Evolutionary conservation across 208 protist genomes (phyloP), one percentile per base, ranked within the genome.

Genomic region (Vickermania ingenoplastis): DNA sequence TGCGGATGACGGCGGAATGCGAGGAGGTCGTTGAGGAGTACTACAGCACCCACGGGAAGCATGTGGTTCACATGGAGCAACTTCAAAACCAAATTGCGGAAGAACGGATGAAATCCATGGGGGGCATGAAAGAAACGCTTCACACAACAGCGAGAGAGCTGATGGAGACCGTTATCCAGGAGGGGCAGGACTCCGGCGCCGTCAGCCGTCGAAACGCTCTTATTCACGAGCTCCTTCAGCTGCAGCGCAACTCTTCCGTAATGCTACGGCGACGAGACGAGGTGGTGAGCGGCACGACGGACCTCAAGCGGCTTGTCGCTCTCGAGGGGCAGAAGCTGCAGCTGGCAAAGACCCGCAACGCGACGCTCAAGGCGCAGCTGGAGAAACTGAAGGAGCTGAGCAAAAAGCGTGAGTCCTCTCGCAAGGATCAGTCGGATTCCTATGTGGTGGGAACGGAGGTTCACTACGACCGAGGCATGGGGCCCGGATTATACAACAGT

Each of bases 321-420:
- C 57, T 90, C 1, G 83, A 90, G 62, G 56, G 61, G 31, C 71
- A 79, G 31, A 77, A 76, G 57, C 69, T 81, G 5, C 22, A 57
- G n/a, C 31, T 86, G 21, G 77, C 69, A 27, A 57, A 72, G 54
- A 7, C 27, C n/a, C 72, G 70, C 3, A 76, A 86, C 48, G 64
- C 61, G 4, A 51, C 66, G 4, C 71, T 90, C 48, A 66, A 61
- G 11, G 48, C 59, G 11, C 68, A 74, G 14, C 53, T 86, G 7
- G 52, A 63, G 5, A 36, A 53, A 1, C 53, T 86, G 17, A 71
- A 66, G 23, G 70, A 59, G 67, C 62, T 7, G 31, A 56, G 31
- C 50, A 65, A 17, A 23, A 45, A 0, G 56, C 59, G 23, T 26
- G 50, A 41, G 23, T 14, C 7, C 27, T 14, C 26, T 29, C 56